Base-by-base conservation (phyloP, 768 basidiomycete species). In the Tephrocybe sp. region DNA sequence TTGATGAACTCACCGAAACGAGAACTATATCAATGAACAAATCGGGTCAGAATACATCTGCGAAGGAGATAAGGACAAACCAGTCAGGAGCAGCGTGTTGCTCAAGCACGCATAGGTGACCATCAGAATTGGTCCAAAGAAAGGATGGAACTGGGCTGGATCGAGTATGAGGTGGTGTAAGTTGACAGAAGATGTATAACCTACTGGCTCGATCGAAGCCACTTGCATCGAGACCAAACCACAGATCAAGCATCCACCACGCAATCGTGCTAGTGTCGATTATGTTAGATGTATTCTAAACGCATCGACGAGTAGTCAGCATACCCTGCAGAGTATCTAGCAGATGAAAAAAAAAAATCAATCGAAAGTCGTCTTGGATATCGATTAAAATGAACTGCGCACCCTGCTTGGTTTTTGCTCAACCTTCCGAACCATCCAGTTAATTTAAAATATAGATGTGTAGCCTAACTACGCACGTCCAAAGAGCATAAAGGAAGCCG, bases 221-320 rank as follows among this genome's bases (percentile, higher is more conserved):
- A 39, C 76, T 83, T 0, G 93, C 92, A 67, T 98, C 96, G 5
- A 98, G 77, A n/a, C 96, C 96, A 61, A 98, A 98, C 81, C 83
- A 92, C 9, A 94, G 66, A 61, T 95, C 90, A 19, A 95, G 76
- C 84, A 97, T 90, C 92, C 92, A 96, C 93, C 92, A 97, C 0
- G 87, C 84, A 46, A 95, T 91, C n/a, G 58, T 56, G 6, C 67
- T 67, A 30, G 37, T 5, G 32, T 48, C 39, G 44, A 11, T 24
- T 34, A 38, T 43, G 30, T 32, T 51, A 40, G 22, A 5, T 11
- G 7, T 2, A 12, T 31, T 25, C 26, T 3, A 19, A 18, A 22
- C 9, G 0, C 9, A 8, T 31, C n/a, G 24, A 19, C 13, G 41
- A 34, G 11, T 25, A 5, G 9, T 55, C 60, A n/a, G 13, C 32